Evolutionary conservation across 805 yeast species (phyloP), one percentile per base, ranked within the genome.

Genomic region (Blastobotrys americana): DNA sequence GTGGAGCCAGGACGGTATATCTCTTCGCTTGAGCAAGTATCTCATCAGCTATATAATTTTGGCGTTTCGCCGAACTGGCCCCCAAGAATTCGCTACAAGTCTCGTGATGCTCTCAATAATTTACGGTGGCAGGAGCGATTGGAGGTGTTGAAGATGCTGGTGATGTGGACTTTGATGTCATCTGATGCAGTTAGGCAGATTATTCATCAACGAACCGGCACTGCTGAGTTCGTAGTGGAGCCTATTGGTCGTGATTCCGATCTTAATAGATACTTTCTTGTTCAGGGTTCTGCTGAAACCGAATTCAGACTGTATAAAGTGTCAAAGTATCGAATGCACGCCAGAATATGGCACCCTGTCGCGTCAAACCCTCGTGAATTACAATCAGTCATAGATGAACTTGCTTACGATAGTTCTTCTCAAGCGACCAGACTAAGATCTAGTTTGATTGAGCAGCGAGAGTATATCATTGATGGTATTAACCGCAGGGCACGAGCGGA

Each of bases 21-120:
- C 16, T 53, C 68, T 13, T 68, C 72, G 3, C 50, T 69, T 19
- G 68, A 65, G 23, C 71, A 69, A 48, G 56, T 66, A 4, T 59
- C 63, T 20, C 43, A 57, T 5, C 53, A 47, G 34, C 51, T 60
- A 8, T 42, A 55, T 8, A 34, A 52, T 2, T 50, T 62, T 25
- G 68, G 67, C 2, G 45, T 54, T 13, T 48, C 59, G 5, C 49
- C 53, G 6, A 45, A 44, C 37, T 61, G 64, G 55, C 62, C 63
- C 15, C 46, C 34, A 16, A 13, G 34, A 31, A 3, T 41, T n/a
- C n/a, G 41, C 21, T 22, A 21, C 41, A 34, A 41, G 21, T 28
- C 58, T 2, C 46, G 50, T 5, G 43, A 51, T 37, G 59, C 59
- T 6, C 57, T 66, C 35, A 49, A 47, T 2, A 59, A 51, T 22